phyloP scores from a whole-genome alignment of 495 filamentous ascomycete species.

The Aspergillus coremiiformis region DNA sequence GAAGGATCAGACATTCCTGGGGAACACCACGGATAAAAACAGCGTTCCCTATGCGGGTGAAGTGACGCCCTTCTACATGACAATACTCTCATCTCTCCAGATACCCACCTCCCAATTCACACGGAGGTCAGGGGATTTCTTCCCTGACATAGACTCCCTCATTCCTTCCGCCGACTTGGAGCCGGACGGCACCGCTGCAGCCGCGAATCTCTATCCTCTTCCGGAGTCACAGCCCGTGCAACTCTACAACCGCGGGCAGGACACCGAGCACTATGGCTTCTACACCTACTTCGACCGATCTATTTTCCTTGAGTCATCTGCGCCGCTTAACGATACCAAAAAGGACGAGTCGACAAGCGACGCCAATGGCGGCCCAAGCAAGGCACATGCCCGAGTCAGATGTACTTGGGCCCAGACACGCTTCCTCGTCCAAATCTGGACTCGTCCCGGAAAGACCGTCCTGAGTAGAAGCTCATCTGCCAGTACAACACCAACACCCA shows the following conservation, averaged over 20 bases:
- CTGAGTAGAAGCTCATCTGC: constrained; percentile 25
- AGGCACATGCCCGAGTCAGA: constrained; percentile 53
- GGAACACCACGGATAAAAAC: constrained; percentile 73
- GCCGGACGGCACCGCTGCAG: constrained; percentile 61
- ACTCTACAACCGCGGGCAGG: constrained; percentile 72
- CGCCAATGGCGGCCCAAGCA: constrained; percentile 54
- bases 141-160: constrained; percentile 43
- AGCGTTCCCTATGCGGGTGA: constrained; percentile 48
- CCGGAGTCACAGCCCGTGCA: constrained; percentile 71
- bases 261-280: constrained; percentile 86
- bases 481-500: constrained; percentile 3
- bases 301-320: constrained; percentile 63
- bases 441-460: constrained; percentile 38
- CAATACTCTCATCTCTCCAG: constrained; percentile 31
- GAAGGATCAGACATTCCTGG: constrained; percentile 68
- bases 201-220: constrained; percentile 59
- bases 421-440: constrained; percentile 91
- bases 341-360: constrained; percentile 44
- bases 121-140: constrained; percentile 23
- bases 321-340: constrained; percentile 26
- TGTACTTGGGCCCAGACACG: constrained; percentile 81
- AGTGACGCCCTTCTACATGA: constrained; percentile 47
- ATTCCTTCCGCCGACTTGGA: constrained; percentile 56
- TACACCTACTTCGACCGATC: constrained; percentile 87
- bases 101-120: constrained; percentile 17